Evolutionary conservation across 1,284 basidiomycete genomes (phyloP), one percentile per base, ranked within the genome.

Genomic region (Puccinia polysora): DNA sequence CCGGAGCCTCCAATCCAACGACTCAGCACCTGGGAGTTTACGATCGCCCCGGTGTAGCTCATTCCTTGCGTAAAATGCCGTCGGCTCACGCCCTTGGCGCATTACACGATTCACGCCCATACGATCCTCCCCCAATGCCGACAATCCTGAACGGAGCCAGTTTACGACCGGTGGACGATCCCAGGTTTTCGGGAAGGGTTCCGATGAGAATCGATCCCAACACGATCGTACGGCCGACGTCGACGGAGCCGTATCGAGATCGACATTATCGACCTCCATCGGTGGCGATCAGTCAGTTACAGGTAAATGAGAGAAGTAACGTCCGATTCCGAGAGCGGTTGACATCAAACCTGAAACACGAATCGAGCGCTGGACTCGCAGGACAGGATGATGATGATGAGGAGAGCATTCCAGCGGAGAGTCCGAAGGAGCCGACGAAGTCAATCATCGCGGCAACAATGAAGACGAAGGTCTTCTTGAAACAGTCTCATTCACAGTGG

Each of bases 381-480:
- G 55, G 28, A n/a, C 15, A 68, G 45, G 28, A n/a, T 20, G 53
- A 36, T 10, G 65, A 68, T 30, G 53, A 49, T 20, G 52, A 53
- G 7, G 65, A 68, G 18, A 56, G 30, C 34, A 23, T 32, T 25
- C 55, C 56, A 1, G 20, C 50, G 12, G 23, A 23, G 49, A 56
- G 50, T 43, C 40, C 40, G 23, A 18, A 28, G n/a, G 36, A 45
- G 15, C 14, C 65, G 2, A 36, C 38, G 30, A 47, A 47, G 14
- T 43, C 65, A 6, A 83, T 85, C 12, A 83, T 97, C 62, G 86
- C 89, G 3, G 91, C 90, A n/a, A 87, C 91, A 78, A 97, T 96
- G 90, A 94, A 95, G 80, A 97, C 95, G 85, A 97, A 98, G 81
- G 88, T 97, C 38, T 98, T 97, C 83, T 82, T 96, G 68, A 89